These are phyloP conservation scores for Carex littledalei DNA, from an alignment of 176 grass and related monocot genomes.

Conservation along the genomic window DNA sequence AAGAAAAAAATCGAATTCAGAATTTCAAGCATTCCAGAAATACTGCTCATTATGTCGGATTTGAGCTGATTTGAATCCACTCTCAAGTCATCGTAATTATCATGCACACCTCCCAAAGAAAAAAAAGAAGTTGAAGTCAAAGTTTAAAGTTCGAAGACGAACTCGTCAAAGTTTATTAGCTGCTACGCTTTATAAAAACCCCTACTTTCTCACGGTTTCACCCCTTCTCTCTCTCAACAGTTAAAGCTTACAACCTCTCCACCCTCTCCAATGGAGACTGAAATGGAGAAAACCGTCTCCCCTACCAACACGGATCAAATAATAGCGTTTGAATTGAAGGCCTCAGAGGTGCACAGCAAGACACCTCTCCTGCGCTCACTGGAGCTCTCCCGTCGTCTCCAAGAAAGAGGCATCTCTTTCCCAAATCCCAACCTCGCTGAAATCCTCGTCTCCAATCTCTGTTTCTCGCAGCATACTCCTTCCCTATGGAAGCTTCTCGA, in stretches of 20 bases:
- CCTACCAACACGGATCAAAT: neutral
- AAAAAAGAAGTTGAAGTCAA: too few species aligned
- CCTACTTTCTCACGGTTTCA: neutral
- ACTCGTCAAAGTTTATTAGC: neutral
- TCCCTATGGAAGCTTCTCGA: slow-evolving; percentile 95
- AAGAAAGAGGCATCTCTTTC: slow-evolving; percentile 40
- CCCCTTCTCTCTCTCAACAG: neutral
- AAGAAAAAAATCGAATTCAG: too few species aligned
- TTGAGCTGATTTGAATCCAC: too few species aligned
- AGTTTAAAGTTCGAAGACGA: too few species aligned
- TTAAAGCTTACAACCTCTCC: neutral
- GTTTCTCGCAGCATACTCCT: slow-evolving; percentile 74
- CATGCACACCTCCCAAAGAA: too few species aligned
- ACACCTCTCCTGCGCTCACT: slow-evolving; percentile 51
- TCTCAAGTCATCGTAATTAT: neutral
- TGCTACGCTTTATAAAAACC: neutral
- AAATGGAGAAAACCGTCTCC: neutral
- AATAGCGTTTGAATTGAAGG: slow-evolving; percentile 43
- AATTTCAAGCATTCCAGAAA: too few species aligned
- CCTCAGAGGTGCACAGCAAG: slow-evolving; percentile 75
- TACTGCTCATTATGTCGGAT: too few species aligned
- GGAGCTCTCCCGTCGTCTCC: slow-evolving; percentile 60
- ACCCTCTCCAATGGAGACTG: slow-evolving; percentile 6
- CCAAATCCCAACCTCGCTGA: slow-evolving; percentile 67
- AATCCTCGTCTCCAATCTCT: slow-evolving; percentile 88